phyloP scores from a whole-genome alignment of 106 monocot genomes.

The Acanthochlamys bracteata region DNA sequence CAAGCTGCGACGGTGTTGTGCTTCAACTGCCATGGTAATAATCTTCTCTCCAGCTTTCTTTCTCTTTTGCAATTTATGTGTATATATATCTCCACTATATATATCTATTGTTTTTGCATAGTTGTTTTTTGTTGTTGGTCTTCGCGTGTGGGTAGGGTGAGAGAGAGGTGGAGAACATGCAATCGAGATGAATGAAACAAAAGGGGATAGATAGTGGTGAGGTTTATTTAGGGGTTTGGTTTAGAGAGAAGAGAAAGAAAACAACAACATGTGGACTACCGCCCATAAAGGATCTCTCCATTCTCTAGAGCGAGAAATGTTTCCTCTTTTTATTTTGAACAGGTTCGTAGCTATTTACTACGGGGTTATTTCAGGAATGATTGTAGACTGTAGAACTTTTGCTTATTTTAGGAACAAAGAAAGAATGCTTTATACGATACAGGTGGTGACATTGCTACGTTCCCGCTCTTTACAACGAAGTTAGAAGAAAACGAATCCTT shows the following conservation, averaged over 20 bases:
- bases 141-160: background rate
- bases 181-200: background rate
- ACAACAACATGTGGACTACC: background rate
- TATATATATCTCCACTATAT: background rate
- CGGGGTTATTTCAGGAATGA: too few species aligned
- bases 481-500: too few species aligned
- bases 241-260: background rate
- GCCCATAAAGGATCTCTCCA: background rate
- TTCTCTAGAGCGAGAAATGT: too few species aligned
- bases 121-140: background rate
- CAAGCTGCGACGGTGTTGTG: background rate
- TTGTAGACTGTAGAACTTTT: too few species aligned
- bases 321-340: too few species aligned
- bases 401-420: too few species aligned
- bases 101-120: background rate
- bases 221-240: slow-evolving; percentile 1
- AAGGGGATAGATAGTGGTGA: background rate
- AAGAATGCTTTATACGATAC: too few species aligned
- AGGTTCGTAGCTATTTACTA: too few species aligned
- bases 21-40: slow-evolving; percentile 7
- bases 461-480: too few species aligned
- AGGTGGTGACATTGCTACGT: too few species aligned
- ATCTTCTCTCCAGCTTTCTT: background rate
- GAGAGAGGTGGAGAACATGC: background rate
- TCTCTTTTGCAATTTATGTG: too few species aligned